phyloP scores from a whole-genome alignment of 2,329 filamentous ascomycete genomes.

The Xylaria polymorpha region DNA sequence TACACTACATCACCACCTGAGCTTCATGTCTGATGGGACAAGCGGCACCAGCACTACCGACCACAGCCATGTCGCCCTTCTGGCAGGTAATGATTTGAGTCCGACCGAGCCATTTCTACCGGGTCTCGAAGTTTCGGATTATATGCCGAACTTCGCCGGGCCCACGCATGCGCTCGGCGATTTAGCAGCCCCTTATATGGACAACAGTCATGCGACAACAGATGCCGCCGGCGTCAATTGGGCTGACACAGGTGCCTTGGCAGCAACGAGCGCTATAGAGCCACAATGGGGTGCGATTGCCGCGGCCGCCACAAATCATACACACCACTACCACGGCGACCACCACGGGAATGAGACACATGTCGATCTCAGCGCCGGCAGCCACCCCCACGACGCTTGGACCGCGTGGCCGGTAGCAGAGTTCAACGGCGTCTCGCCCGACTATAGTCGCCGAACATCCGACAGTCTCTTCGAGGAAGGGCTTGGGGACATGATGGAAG shows the following conservation, averaged over 20 bases:
- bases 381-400: constrained; percentile 42
- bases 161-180: constrained; percentile 33
- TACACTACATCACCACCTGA: constrained; percentile 50
- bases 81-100: constrained; percentile 31
- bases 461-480: constrained; percentile 25
- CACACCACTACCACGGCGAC: constrained; percentile 19
- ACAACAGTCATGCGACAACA: constrained; percentile 12
- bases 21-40: constrained; percentile 53
- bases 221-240: constrained; percentile 37
- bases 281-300: constrained; percentile 42
- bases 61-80: constrained; percentile 38
- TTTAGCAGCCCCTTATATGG: constrained; percentile 31
- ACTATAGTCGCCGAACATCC: constrained; percentile 25
- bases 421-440: constrained; percentile 21
- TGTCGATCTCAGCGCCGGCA: background rate
- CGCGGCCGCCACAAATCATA: constrained; percentile 31
- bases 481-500: constrained; percentile 6
- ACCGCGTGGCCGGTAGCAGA: constrained; percentile 34
- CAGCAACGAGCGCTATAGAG: constrained; percentile 28
- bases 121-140: constrained; percentile 43
- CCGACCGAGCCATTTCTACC: constrained; percentile 48
- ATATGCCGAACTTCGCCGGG: constrained; percentile 31
- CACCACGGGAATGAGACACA: background rate
- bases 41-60: constrained; percentile 49
- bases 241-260: constrained; percentile 35